Conservation (phyloP, 768 basidiomycete genomes). For the Leucosporidium scottii region DNA sequence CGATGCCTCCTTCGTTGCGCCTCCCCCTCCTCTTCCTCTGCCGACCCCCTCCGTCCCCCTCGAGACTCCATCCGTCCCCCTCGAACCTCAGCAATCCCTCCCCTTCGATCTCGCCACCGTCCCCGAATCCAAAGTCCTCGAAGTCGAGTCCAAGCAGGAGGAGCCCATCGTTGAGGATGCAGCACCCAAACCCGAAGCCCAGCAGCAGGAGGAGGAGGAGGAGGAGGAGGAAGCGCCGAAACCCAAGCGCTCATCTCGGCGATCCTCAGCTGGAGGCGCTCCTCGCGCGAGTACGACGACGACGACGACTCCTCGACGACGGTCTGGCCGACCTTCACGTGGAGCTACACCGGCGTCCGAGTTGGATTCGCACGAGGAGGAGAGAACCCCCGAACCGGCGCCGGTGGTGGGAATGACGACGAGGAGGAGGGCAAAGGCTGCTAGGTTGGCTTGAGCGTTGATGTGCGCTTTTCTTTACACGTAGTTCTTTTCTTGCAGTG, state of each 20-base stretch:
- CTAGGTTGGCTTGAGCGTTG: neutral
- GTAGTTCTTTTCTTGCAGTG: neutral
- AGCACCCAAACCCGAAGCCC: neutral
- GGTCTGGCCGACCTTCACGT: neutral
- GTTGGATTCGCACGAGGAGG: neutral
- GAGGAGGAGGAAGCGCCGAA: neutral
- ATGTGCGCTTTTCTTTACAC: neutral
- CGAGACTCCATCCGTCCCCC: too few species aligned
- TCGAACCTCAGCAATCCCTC: neutral
- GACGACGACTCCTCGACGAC: neutral
- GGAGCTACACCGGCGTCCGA: neutral
- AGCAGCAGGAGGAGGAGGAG: neutral
- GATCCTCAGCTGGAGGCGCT: neutral
- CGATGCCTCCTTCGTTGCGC: neutral
- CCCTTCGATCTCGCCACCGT: neutral
- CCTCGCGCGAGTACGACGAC: neutral
- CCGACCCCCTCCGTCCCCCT: too few species aligned
- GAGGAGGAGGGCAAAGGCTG: conserved; percentile 3
- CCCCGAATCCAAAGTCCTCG: neutral
- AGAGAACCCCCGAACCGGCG: neutral
- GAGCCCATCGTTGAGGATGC: neutral
- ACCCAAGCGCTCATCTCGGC: neutral
- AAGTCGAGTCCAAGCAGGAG: neutral
- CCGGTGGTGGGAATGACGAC: conserved; percentile 1
- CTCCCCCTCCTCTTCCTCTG: too few species aligned